Base-by-base conservation (phyloP, 1,284 basidiomycete genomes). In the Limonomyces culmigenus region DNA sequence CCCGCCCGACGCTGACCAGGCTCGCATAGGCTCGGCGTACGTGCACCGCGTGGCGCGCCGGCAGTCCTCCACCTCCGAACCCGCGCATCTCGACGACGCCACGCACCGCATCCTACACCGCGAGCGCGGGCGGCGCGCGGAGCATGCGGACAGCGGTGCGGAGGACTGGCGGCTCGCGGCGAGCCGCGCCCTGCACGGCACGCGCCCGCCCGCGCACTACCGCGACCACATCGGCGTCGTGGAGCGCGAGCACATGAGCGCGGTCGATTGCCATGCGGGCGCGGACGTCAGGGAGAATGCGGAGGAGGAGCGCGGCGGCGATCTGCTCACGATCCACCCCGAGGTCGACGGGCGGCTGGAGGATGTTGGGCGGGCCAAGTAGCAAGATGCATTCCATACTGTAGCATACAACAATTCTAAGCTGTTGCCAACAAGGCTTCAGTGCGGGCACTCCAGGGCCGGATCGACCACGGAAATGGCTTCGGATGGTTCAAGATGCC, bases 181-280 rank as follows among this genome's bases (percentile, higher is more conserved):
- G 32, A 50, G 45, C 29, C 54, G 62, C 39, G 65, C 64, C 16
- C 52, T 71, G 30, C 58, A 62, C 32, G 62, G 53, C 37, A 48
- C 56, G n/a, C 60, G 69, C 45, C 67, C 67, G 20, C 59, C 59
- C 33, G 52, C 45, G 14, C 72, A 72, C 42, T 74, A 73, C 45
- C 56, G 61, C 39, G 71, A 79, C 42, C 69, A 74, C 21, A 55
- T 85, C 41, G 60, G 63, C 35, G 58, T 84, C 16, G 61, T 70
- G 3, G 59, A 60, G 36, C 61, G 67, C 33, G 81, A 88, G 50
- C 76, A 88, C 48, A 87, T 89, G 84, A 73, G 68, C 41, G 50
- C 48, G 3, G 72, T 88, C 0, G 85, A 91, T 50, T 64, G 65
- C 34, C 79, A 73, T 45, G 70, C 87, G 45, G 79, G 84, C 35